A percentile compares a stretch with the other conserved stretches of the same genome.
These are phyloP conservation scores for Kurtzmaniella cleridarum DNA, from an alignment of 805 yeast species.

Conservation along the genomic window DNA sequence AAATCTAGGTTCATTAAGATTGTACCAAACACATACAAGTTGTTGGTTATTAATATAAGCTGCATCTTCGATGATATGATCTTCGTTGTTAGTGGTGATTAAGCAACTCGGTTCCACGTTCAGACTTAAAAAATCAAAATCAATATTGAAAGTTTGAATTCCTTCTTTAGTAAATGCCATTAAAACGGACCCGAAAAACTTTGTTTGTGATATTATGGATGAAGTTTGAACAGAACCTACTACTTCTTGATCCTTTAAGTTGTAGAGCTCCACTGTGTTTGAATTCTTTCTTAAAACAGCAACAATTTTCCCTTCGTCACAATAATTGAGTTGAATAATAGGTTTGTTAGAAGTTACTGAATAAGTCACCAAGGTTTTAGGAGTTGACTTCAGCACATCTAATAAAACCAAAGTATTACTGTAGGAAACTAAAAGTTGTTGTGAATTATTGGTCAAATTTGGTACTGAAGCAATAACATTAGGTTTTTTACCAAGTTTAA, in stretches of 20 bases:
- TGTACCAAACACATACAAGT: slow-evolving; percentile 37
- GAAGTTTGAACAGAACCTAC: slow-evolving; percentile 28
- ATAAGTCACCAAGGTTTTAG: slow-evolving; percentile 14
- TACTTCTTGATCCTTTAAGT: slow-evolving; percentile 19
- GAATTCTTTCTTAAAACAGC: slow-evolving; percentile 27
- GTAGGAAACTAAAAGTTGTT: background rate
- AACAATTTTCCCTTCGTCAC: slow-evolving; percentile 22
- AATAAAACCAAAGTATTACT: background rate
- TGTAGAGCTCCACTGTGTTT: slow-evolving; percentile 26
- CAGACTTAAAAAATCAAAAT: slow-evolving; percentile 5
- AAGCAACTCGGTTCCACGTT: background rate
- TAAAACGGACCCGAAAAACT: slow-evolving; percentile 14
- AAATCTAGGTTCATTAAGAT: slow-evolving; percentile 24
- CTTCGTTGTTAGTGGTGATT: slow-evolving; percentile 13
- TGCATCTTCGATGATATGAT: slow-evolving; percentile 12
- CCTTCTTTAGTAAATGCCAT: slow-evolving; percentile 26
- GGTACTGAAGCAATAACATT: slow-evolving; percentile 16
- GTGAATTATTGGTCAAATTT: slow-evolving; percentile 10
- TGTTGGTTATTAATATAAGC: slow-evolving; percentile 26
- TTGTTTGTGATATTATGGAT: slow-evolving; percentile 10
- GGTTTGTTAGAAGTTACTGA: slow-evolving; percentile 13
- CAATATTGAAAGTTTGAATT: slow-evolving; percentile 23
- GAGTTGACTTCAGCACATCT: background rate
- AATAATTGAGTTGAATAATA: slow-evolving; percentile 11
- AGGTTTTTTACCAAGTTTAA: slow-evolving; percentile 16